Evolutionary conservation across 2,329 filamentous ascomycete species (phyloP), one percentile per base, ranked within the genome.

Genomic region (Trichoderma pleuroti): DNA sequence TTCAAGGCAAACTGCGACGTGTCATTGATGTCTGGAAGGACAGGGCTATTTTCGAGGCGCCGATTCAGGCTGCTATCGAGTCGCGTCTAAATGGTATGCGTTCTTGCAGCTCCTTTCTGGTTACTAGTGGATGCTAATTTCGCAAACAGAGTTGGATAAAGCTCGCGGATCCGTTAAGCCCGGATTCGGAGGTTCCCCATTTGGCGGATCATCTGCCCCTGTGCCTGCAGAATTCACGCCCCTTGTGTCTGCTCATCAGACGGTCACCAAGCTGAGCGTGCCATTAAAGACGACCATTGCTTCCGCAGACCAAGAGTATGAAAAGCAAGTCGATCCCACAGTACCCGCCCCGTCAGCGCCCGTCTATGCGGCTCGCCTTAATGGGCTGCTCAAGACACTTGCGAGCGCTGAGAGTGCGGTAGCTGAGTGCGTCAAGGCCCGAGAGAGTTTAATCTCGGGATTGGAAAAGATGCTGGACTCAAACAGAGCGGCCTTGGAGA

Each of bases 21-120:
- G 95, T 98, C 0, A 89, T 98, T 4, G 95, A 98, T 77, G 96
- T 99, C 21, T 99, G 96, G 96, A 91, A 91, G 77, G 90, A 95
- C 76, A 87, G 96, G 42, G 83, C 85, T 66, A 96, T 99, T 59
- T 99, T 99, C 76, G 93, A 97, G 72, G 80, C 80, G 1, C 88
- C 91, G 0, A 92, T 97, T 62, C 91, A 97, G 78, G 88, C 90
- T 70, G 91, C 92, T 1, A 90, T 98, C 66, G 95, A 98, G 78
- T 84, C 87, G 71, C 88, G 92, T 34, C 85, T 98, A 67, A 90
- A 93, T 74, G 93, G 93, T 95, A 84, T 73, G 85, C 75, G 32
- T 4, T 7, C 24, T 2, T 4, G 9, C 16, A 26, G n/a, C 12
- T 36, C 0, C 42, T 18, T n/a, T 16, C 16, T 14, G 10, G 8